phyloP scores from a whole-genome alignment of 345 rosid species.

The Hypericum androsaemum region DNA sequence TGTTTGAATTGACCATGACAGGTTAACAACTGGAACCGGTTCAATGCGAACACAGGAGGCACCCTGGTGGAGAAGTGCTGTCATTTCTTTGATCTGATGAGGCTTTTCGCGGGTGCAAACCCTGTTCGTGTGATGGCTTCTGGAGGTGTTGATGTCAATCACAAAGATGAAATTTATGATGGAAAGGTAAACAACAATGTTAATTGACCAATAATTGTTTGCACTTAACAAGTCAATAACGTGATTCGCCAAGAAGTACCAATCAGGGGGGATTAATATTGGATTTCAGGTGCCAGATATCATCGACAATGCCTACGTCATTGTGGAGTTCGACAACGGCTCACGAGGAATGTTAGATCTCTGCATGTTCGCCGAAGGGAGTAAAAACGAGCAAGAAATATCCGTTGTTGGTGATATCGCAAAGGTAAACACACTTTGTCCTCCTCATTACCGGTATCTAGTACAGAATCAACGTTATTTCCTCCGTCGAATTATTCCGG shows the following conservation, averaged over 20 bases:
- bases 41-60: conserved; percentile 82
- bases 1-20: conserved; percentile 16
- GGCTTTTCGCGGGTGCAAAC: conserved; percentile 71
- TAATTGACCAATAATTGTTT: not conserved
- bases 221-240: too few relatives aligned
- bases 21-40: conserved; percentile 94
- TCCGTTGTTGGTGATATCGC: conserved; percentile 69
- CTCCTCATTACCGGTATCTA: not conserved
- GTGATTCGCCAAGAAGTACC: too few relatives aligned
- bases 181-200: conserved; percentile 53
- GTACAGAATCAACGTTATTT: not conserved
- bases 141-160: conserved; percentile 83
- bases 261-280: too few relatives aligned
- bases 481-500: not conserved
- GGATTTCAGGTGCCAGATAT: conserved; percentile 82
- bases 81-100: conserved; percentile 95
- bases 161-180: conserved; percentile 79
- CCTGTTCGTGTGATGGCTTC: conserved; percentile 93
- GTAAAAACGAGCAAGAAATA: conserved; percentile 90
- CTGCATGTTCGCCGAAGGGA: conserved; percentile 98
- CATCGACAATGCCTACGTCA: conserved; percentile 81
- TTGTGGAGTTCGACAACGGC: conserved; percentile 81
- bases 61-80: conserved; percentile 97
- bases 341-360: conserved; percentile 90
- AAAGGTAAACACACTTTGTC: conserved; percentile 31